Conservation (phyloP, 441 rosid species). For the Gossypium lobatum region DNA sequence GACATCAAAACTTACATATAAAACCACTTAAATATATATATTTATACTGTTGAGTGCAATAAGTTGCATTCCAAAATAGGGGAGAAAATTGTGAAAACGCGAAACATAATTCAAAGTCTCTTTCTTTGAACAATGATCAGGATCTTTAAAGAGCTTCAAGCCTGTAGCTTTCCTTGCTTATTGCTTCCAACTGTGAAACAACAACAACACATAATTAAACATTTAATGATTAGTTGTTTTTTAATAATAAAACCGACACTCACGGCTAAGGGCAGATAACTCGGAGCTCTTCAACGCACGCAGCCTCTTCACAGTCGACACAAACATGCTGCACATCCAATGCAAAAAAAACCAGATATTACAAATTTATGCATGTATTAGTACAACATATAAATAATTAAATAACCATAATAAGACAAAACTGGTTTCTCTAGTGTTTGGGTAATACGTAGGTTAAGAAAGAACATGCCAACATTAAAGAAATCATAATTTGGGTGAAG, state of each 20-base stretch:
- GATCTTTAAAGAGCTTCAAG: slow-evolving; percentile 25
- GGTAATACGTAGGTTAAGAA: not conserved
- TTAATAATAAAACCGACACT: slow-evolving; percentile 17
- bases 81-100: slow-evolving; percentile 20
- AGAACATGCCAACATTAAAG: not conserved
- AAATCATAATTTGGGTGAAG: not conserved
- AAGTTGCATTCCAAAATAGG: slow-evolving; percentile 22
- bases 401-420: not conserved
- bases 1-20: slow-evolving; percentile 10
- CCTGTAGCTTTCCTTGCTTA: slow-evolving; percentile 40
- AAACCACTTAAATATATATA: not conserved
- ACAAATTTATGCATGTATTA: not conserved
- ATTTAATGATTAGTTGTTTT: not conserved
- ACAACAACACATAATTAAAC: not conserved
- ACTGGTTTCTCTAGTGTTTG: not conserved
- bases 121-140: slow-evolving; percentile 20
- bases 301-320: slow-evolving; percentile 64
- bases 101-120: slow-evolving; percentile 12
- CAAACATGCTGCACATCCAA: slow-evolving; percentile 61
- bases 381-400: not conserved
- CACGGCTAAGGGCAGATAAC: slow-evolving; percentile 51
- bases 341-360: slow-evolving; percentile 8
- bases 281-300: slow-evolving; percentile 70
- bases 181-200: slow-evolving; percentile 39
- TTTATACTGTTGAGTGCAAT: slow-evolving; percentile 8